Evolutionary conservation across 2,329 filamentous ascomycete species (phyloP).

Genomic region (Phyllosticta capitalensis): DNA sequence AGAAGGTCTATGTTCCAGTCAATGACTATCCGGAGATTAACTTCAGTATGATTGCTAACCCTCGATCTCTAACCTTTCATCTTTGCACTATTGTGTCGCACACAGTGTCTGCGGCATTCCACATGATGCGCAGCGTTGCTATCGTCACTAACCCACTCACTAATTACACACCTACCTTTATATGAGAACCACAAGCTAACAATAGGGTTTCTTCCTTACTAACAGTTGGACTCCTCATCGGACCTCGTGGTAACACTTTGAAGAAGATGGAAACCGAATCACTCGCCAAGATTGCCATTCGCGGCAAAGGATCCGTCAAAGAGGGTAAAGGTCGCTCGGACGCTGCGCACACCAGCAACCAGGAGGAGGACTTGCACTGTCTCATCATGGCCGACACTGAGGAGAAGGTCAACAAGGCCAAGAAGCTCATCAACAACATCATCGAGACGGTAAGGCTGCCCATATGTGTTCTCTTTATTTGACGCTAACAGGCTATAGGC

Average conservation of each 20-base stretch:
- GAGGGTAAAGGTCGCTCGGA: conserved; percentile 99
- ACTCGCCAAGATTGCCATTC: conserved; percentile 95
- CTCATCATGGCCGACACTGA: conserved; percentile 99
- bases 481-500: conserved; percentile 50
- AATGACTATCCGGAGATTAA: conserved; percentile 99
- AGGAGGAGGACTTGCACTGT: conserved; percentile 98
- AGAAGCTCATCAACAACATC: conserved; percentile 95
- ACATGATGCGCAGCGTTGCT: conserved; percentile 28
- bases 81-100: conserved; percentile 28
- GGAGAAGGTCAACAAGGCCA: conserved; percentile 98
- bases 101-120: conserved; percentile 19
- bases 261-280: conserved; percentile 99
- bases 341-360: conserved; percentile 97
- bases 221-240: conserved; percentile 99
- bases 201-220: conserved; percentile 66
- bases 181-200: conserved; percentile 58
- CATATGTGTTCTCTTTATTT: background rate
- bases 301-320: conserved; percentile 98
- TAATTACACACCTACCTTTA: conserved; percentile 8
- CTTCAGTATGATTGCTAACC: conserved; percentile 99
- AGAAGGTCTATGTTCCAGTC: conserved; percentile 99
- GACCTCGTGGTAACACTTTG: conserved; percentile 97
- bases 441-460: conserved; percentile 78
- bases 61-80: conserved; percentile 44
- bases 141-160: conserved; percentile 30